A percentile compares a stretch with the other conserved stretches of the same genome.
Conservation (phyloP, 306 rosid species). For the Vigna hirtella region DNA sequence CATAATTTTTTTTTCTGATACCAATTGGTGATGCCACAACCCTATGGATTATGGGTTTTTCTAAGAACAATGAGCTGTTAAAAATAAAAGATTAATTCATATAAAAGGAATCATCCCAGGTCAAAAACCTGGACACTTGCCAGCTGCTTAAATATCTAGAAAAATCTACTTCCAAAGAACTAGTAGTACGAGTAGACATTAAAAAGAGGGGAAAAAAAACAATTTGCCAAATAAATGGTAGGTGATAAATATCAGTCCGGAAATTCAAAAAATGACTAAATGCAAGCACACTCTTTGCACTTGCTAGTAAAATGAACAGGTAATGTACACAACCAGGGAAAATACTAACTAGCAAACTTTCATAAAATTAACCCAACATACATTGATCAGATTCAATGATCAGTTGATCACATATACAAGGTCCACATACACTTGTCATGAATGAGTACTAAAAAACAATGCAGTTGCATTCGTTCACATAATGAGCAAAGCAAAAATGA, state of each 20-base stretch:
- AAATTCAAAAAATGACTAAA: neutral
- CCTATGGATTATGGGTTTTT: constrained; percentile 5
- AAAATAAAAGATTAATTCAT: constrained; percentile 23
- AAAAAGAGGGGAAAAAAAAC: constrained; percentile 3
- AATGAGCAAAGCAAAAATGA: constrained; percentile 17
- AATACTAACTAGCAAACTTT: constrained; percentile 3
- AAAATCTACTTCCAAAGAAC: constrained; percentile 18
- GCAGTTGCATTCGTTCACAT: constrained; percentile 19
- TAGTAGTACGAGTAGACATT: neutral
- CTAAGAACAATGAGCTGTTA: neutral
- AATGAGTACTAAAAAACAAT: constrained; percentile 31
- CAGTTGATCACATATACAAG: constrained; percentile 7
- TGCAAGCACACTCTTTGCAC: constrained; percentile 5
- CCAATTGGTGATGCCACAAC: constrained; percentile 19
- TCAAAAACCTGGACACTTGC: neutral
- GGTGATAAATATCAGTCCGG: neutral
- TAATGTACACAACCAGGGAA: constrained; percentile 25
- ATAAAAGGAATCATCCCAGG: neutral
- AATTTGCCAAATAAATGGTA: constrained; percentile 1
- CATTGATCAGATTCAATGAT: neutral
- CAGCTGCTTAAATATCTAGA: constrained; percentile 17
- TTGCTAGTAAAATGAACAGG: constrained; percentile 28
- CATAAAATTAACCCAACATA: constrained; percentile 20
- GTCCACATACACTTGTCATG: constrained; percentile 8
- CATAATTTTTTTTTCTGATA: neutral